phyloP scores from a whole-genome alignment of 371 early-diverging fungal genomes.

The Apophysomyces variabilis region DNA sequence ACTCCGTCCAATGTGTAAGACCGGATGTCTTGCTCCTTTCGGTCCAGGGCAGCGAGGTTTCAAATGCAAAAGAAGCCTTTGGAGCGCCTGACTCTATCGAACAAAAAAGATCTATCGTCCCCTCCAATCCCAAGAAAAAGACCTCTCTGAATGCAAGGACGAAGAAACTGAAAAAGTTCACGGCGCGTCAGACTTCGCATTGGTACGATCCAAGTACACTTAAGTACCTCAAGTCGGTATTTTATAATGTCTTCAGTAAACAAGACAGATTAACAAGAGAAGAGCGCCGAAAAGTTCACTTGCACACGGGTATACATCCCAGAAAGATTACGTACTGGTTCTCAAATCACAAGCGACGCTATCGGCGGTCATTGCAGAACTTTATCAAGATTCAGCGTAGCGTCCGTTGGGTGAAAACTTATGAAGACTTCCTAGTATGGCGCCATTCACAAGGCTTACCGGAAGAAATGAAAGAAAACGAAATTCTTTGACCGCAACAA shows the following conservation, averaged over 20 bases:
- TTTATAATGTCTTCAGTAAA: conserved; percentile 23
- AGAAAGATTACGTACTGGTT: conserved; percentile 56
- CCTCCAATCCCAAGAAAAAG: background rate
- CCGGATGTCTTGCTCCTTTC: background rate
- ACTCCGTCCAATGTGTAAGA: background rate
- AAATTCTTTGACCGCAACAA: background rate
- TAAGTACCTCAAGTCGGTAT: conserved; percentile 26
- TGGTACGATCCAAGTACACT: background rate
- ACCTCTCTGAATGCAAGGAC: background rate
- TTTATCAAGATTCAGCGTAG: conserved; percentile 17
- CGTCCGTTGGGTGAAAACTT: conserved; percentile 17
- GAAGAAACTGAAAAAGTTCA: background rate
- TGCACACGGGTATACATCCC: conserved; percentile 35
- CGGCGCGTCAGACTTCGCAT: background rate
- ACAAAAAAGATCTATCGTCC: too few species aligned
- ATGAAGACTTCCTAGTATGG: conserved; percentile 35
- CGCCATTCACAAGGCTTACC: conserved; percentile 1
- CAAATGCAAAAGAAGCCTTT: too few species aligned
- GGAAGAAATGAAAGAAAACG: background rate
- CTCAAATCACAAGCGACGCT: conserved; percentile 48
- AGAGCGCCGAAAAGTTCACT: conserved; percentile 31
- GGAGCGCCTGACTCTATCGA: too few species aligned
- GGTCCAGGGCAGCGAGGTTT: too few species aligned
- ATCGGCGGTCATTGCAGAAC: conserved; percentile 16
- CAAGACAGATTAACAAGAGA: conserved; percentile 33